phyloP scores from a whole-genome alignment of 306 rosid species.

The Erythrophleum fordii region DNA sequence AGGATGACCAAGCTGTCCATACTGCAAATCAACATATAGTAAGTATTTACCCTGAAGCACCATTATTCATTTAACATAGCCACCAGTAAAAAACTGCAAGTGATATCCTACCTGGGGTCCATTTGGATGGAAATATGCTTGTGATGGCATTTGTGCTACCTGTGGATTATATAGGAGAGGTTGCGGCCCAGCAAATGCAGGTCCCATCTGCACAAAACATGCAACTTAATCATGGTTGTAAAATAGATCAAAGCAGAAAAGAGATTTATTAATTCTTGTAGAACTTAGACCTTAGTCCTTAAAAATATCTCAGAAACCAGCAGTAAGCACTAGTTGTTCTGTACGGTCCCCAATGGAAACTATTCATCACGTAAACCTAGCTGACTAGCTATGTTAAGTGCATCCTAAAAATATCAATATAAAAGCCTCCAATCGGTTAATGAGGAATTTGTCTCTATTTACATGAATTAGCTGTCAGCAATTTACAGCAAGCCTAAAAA shows the following conservation, averaged over 20 bases:
- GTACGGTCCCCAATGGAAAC: not conserved
- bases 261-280: conserved; percentile 2
- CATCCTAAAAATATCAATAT: not conserved
- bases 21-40: conserved; percentile 61
- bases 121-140: conserved; percentile 78
- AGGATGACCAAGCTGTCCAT: conserved; percentile 85
- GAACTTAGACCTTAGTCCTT: not conserved
- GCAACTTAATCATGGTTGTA: conserved; percentile 30
- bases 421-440: not conserved
- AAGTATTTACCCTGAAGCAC: conserved; percentile 28
- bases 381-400: not conserved
- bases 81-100: conserved; percentile 19
- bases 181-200: conserved; percentile 73
- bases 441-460: not conserved
- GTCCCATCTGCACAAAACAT: conserved; percentile 68
- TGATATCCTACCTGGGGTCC: conserved; percentile 79
- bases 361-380: not conserved
- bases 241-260: conserved; percentile 20
- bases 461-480: not conserved
- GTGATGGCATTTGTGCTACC: conserved; percentile 77
- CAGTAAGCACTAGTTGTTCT: not conserved
- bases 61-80: conserved; percentile 23
- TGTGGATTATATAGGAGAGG: conserved; percentile 79
- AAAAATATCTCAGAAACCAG: not conserved
- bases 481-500: not conserved